Conservation (phyloP, 495 filamentous ascomycete species). For the Penicillium paxilli region DNA sequence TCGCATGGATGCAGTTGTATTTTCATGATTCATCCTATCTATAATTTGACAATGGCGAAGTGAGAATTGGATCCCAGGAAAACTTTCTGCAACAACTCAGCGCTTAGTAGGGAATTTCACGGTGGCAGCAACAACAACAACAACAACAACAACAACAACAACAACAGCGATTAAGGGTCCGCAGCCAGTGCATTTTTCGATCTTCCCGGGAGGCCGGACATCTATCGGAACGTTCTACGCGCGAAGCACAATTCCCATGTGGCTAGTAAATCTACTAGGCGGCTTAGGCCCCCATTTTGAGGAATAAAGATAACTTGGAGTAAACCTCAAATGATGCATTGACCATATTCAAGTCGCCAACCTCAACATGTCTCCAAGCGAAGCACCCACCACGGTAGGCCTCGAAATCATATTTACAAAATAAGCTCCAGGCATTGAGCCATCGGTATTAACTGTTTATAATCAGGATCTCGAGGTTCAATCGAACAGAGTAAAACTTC, state of each 20-base stretch:
- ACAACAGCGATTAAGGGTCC: neutral
- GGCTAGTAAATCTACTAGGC: neutral
- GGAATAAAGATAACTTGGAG: neutral
- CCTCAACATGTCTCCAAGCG: constrained; percentile 7
- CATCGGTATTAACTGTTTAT: neutral
- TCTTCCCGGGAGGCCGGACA: neutral
- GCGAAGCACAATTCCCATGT: neutral
- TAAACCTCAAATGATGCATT: neutral
- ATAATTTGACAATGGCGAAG: neutral
- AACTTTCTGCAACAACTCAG: neutral
- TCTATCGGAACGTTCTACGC: neutral
- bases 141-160: too few relatives aligned
- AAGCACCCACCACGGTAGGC: constrained; percentile 2
- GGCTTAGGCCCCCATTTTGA: neutral
- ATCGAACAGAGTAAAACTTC: neutral
- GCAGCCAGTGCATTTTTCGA: neutral
- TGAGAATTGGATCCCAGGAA: neutral
- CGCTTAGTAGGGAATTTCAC: neutral
- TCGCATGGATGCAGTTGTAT: too few relatives aligned
- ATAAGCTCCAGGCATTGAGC: neutral
- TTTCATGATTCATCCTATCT: too few relatives aligned
- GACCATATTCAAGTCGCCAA: neutral
- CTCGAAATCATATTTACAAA: neutral
- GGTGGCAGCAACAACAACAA: too few relatives aligned
- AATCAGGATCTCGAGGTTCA: neutral